These are phyloP conservation scores for Vararia minispora DNA, from an alignment of 768 basidiomycete species.

Conservation along the genomic window DNA sequence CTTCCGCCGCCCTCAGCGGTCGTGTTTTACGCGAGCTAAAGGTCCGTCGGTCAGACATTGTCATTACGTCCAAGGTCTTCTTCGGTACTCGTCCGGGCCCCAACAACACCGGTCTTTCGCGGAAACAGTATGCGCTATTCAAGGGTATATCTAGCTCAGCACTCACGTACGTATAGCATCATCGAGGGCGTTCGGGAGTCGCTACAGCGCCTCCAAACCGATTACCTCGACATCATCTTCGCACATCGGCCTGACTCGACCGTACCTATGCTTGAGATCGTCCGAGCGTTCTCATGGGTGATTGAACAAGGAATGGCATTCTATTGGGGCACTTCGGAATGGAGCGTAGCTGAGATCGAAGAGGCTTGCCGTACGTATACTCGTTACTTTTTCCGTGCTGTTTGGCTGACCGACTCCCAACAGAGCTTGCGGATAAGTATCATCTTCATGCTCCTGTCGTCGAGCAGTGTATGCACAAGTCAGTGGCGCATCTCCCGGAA, in stretches of 20 bases:
- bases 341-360: constrained; percentile 60
- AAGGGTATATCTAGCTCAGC: background rate
- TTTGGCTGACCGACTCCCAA: background rate
- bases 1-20: constrained; percentile 28
- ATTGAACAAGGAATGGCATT: constrained; percentile 65
- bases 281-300: constrained; percentile 71
- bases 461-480: constrained; percentile 73
- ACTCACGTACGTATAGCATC: constrained; percentile 30
- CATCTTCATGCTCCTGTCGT: constrained; percentile 59
- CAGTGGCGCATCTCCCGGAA: constrained; percentile 15
- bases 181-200: constrained; percentile 64
- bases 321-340: constrained; percentile 74
- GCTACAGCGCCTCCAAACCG: constrained; percentile 57
- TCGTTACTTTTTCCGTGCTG: background rate
- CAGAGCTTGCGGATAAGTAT: constrained; percentile 58
- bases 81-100: constrained; percentile 52
- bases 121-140: constrained; percentile 41
- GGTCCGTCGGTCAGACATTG: constrained; percentile 51
- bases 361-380: constrained; percentile 40
- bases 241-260: constrained; percentile 59
- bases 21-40: constrained; percentile 67
- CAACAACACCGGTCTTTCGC: constrained; percentile 44
- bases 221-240: constrained; percentile 66
- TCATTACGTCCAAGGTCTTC: constrained; percentile 76
- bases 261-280: constrained; percentile 66